phyloP scores from a whole-genome alignment of 805 yeast species.

The Saturnispora galanensis region DNA sequence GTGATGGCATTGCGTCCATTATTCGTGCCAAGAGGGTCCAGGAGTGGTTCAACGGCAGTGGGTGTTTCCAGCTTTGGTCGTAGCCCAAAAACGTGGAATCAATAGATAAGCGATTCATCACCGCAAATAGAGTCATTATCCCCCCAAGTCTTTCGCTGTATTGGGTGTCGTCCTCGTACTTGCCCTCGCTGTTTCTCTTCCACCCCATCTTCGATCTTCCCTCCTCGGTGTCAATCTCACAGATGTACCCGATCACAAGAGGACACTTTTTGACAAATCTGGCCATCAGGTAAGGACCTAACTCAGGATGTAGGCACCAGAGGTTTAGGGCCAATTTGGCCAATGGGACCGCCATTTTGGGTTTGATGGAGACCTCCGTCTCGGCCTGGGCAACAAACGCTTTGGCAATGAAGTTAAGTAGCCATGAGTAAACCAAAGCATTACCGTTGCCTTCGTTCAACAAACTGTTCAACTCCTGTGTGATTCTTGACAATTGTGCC shows the following conservation, averaged over 20 bases:
- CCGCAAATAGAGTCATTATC: slow-evolving; percentile 70
- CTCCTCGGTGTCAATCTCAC: slow-evolving; percentile 66
- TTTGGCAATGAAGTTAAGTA: slow-evolving; percentile 74
- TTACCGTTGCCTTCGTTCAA: slow-evolving; percentile 38
- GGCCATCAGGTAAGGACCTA: slow-evolving; percentile 55
- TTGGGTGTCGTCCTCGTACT: slow-evolving; percentile 51
- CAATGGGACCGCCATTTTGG: slow-evolving; percentile 70
- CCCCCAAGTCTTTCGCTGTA: slow-evolving; percentile 87
- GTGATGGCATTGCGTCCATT: slow-evolving; percentile 43
- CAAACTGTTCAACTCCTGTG: slow-evolving; percentile 39
- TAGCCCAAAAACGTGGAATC: slow-evolving; percentile 17
- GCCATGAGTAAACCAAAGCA: slow-evolving; percentile 56
- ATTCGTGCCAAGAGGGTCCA: slow-evolving; percentile 74
- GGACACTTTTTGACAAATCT: slow-evolving; percentile 91
- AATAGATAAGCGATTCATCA: slow-evolving; percentile 46
- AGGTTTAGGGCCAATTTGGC: slow-evolving; percentile 54
- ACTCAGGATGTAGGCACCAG: slow-evolving; percentile 37
- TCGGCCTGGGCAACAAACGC: slow-evolving; percentile 87
- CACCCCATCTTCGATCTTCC: slow-evolving; percentile 86
- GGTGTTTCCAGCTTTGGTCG: slow-evolving; percentile 30
- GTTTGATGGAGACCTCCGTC: slow-evolving; percentile 74
- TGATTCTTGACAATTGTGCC: slow-evolving; percentile 45
- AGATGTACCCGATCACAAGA: slow-evolving; percentile 69
- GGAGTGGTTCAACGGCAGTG: slow-evolving; percentile 43
- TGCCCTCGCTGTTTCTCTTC: slow-evolving; percentile 41